phyloP scores from a whole-genome alignment of 176 grass and related monocot genomes.

The Urochloa ruziziensis region DNA sequence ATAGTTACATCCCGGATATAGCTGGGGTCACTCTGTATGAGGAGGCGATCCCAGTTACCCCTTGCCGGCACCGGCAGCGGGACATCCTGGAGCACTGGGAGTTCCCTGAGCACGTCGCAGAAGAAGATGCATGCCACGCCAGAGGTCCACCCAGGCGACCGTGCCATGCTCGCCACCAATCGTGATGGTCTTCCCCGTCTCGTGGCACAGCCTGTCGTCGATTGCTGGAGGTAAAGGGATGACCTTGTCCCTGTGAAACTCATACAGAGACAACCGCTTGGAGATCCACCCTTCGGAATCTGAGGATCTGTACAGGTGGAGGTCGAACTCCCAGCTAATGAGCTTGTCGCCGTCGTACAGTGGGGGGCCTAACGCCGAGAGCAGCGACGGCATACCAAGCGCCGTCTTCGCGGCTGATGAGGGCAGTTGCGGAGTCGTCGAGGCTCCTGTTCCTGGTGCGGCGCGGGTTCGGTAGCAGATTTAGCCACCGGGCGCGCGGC shows the following conservation, averaged over 20 bases:
- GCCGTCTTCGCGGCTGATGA: background rate
- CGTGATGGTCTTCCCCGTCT: background rate
- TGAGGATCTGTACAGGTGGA: background rate
- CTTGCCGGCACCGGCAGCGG: background rate
- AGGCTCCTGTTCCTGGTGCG: fast-evolving
- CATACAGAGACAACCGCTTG: background rate
- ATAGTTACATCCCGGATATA: background rate
- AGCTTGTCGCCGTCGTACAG: background rate
- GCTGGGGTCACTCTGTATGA: background rate
- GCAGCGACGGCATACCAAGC: background rate
- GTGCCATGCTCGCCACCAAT: background rate
- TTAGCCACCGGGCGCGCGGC: background rate
- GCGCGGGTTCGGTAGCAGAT: background rate
- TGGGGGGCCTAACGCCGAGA: background rate
- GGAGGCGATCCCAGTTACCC: background rate
- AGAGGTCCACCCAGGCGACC: conserved; percentile 22
- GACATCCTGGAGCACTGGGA: conserved; percentile 8
- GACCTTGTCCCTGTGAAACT: background rate
- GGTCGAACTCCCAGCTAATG: background rate
- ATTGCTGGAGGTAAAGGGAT: background rate
- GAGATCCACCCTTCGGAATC: background rate
- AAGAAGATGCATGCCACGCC: conserved; percentile 35
- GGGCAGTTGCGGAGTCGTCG: background rate
- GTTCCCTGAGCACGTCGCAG: conserved; percentile 14
- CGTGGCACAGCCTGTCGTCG: background rate